Base-by-base conservation (phyloP, 192 early-diverging fungal species). In the Entrophospora sp. region DNA sequence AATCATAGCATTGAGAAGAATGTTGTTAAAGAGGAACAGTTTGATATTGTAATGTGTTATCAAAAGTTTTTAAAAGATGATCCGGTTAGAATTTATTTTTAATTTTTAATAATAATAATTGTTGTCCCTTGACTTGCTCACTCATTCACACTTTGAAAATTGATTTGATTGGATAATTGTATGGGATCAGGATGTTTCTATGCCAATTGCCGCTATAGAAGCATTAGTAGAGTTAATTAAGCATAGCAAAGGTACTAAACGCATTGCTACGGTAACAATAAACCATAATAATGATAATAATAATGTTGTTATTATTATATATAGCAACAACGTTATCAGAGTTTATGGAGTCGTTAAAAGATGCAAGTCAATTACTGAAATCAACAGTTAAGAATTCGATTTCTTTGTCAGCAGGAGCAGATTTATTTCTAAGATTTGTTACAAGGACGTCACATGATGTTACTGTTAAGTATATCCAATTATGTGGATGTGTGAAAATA, bases 301-400 rank as follows among this genome's bases (percentile, higher is more conserved):
- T 20, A 14, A 3, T 24, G 13, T 35, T 25, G 25, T 9, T 35
- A 6, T 28, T 60, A 12, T 34, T 51, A 31, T 42, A 32, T 12
- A 31, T 64, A 88, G 92, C 94, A 13, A 87, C 90, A 10, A 95
- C 95, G 2, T 87, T 91, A 78, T 82, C 85, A 1, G 95, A 97
- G 74, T 92, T 96, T 66, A 85, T 89, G 81, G 80, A 83, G 65
- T 87, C 87, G 36, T 80, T 92, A 28, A 80, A 82, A 44, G 75
- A 74, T 13, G 87, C 88, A 12, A 80, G 83, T 63, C 79, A 82
- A 30, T 66, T 73, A 52, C 82, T 96, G 32, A 86, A 91, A 51
- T 59, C 76, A 5, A 81, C 87, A 14, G 77, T 86, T 32, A 78
- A 84, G 66, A 87, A 87, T 43, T 78, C 87, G 12, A 91, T 93